These are phyloP conservation scores for Aciculosporium take DNA, from an alignment of 2,329 filamentous ascomycete species.

Conservation along the genomic window DNA sequence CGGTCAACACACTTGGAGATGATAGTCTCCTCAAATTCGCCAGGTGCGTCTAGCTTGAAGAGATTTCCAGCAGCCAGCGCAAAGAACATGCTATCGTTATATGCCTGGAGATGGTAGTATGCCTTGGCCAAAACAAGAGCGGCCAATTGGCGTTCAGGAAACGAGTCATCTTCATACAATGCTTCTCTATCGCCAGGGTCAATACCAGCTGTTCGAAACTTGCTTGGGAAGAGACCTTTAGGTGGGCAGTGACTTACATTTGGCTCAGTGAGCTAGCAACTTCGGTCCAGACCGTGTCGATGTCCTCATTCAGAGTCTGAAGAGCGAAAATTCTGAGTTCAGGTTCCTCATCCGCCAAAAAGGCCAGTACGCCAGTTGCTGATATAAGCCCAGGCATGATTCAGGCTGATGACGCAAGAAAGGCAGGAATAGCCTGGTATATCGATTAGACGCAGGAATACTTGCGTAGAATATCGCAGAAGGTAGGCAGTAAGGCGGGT, in stretches of 20 bases:
- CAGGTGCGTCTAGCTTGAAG: slow-evolving; percentile 79
- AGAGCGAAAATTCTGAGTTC: slow-evolving; percentile 92
- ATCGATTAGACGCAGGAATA: neutral
- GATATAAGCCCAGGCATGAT: slow-evolving; percentile 87
- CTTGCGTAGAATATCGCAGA: neutral
- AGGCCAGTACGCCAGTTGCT: slow-evolving; percentile 86
- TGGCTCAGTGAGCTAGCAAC: slow-evolving; percentile 83
- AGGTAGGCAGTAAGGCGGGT: neutral
- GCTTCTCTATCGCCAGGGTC: slow-evolving; percentile 55
- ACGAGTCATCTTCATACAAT: slow-evolving; percentile 90
- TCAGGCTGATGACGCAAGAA: neutral
- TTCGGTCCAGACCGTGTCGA: slow-evolving; percentile 95
- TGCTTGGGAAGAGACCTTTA: neutral
- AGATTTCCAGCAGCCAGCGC: slow-evolving; percentile 87
- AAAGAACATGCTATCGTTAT: slow-evolving; percentile 98
- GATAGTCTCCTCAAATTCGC: slow-evolving; percentile 98
- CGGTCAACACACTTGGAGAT: slow-evolving; percentile 97
- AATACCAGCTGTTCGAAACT: neutral
- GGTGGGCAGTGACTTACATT: slow-evolving; percentile 47
- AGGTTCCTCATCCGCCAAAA: slow-evolving; percentile 85
- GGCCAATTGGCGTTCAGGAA: slow-evolving; percentile 85
- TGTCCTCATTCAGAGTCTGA: slow-evolving; percentile 88
- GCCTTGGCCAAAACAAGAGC: slow-evolving; percentile 93
- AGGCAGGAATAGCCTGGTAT: slow-evolving; percentile 2
- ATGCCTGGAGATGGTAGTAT: slow-evolving; percentile 96